Conservation (phyloP, 176 grass and related monocot genomes). For the Zizania latifolia region DNA sequence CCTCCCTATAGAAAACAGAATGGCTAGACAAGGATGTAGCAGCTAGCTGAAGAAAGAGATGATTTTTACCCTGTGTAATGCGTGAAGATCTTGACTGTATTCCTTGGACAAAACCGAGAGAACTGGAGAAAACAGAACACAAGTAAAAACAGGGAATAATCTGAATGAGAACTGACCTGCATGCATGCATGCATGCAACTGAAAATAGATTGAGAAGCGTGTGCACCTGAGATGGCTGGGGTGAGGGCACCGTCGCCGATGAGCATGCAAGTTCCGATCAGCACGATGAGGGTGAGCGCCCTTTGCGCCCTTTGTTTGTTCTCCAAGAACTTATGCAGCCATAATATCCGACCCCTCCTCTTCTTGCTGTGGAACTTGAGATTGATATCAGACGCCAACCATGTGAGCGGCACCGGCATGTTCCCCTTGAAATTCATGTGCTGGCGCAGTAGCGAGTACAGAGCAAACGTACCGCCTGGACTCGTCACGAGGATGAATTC, state of each 20-base stretch:
- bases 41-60: neutral
- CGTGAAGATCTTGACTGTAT: constrained; percentile 49
- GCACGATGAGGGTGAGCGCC: constrained; percentile 39
- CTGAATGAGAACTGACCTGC: neutral
- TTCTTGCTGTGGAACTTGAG: constrained; percentile 40
- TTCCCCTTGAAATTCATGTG: constrained; percentile 49
- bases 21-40: neutral
- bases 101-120: constrained; percentile 69
- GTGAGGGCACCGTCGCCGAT: constrained; percentile 67
- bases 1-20: neutral
- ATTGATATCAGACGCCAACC: constrained; percentile 33
- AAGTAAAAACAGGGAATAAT: too few relatives aligned
- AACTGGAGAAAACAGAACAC: constrained; percentile 24
- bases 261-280: constrained; percentile 64
- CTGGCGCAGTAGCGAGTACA: constrained; percentile 61
- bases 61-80: constrained; percentile 36
- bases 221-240: constrained; percentile 58
- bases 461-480: constrained; percentile 60
- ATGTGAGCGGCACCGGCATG: constrained; percentile 32
- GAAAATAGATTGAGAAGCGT: neutral
- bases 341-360: neutral
- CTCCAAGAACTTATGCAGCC: constrained; percentile 41
- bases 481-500: neutral
- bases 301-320: constrained; percentile 19
- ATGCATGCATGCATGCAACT: neutral